These are phyloP conservation scores for Thermochaetoides thermophila DNA, from an alignment of 495 filamentous ascomycete genomes.

Conservation along the genomic window DNA sequence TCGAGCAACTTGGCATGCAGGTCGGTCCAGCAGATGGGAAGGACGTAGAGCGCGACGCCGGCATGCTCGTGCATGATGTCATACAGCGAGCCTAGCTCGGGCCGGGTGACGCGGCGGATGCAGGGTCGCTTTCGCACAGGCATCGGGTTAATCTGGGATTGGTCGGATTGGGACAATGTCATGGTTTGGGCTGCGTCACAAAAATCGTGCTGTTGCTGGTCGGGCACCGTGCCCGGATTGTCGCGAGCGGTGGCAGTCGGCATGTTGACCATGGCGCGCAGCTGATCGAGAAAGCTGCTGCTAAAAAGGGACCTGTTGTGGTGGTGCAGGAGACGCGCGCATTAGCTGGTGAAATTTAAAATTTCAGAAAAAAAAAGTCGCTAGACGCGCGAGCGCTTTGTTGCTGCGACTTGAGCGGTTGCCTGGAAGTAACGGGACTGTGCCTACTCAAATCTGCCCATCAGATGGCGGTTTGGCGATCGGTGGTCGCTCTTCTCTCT, in stretches of 20 bases:
- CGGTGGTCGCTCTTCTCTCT: too few relatives aligned
- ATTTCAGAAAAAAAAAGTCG: too few relatives aligned
- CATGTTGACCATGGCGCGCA: conserved; percentile 21
- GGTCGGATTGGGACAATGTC: too few relatives aligned
- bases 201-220: too few relatives aligned
- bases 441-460: too few relatives aligned
- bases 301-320: conserved; percentile 18
- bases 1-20: conserved; percentile 25
- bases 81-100: conserved; percentile 30
- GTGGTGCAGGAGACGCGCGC: conserved; percentile 3
- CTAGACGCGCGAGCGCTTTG: too few relatives aligned
- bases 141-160: too few relatives aligned
- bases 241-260: conserved; percentile 12
- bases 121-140: conserved; percentile 2
- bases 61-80: conserved; percentile 31
- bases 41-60: conserved; percentile 23
- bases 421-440: too few relatives aligned
- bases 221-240: conserved; percentile 2
- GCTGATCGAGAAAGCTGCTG: conserved; percentile 18
- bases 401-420: too few relatives aligned
- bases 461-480: too few relatives aligned
- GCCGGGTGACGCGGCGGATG: conserved; percentile 11
- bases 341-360: too few relatives aligned
- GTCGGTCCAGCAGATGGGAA: conserved; percentile 34
- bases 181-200: too few relatives aligned